Evolutionary conservation across 2,329 filamentous ascomycete species (phyloP).

Genomic region (Daldinia sp.): DNA sequence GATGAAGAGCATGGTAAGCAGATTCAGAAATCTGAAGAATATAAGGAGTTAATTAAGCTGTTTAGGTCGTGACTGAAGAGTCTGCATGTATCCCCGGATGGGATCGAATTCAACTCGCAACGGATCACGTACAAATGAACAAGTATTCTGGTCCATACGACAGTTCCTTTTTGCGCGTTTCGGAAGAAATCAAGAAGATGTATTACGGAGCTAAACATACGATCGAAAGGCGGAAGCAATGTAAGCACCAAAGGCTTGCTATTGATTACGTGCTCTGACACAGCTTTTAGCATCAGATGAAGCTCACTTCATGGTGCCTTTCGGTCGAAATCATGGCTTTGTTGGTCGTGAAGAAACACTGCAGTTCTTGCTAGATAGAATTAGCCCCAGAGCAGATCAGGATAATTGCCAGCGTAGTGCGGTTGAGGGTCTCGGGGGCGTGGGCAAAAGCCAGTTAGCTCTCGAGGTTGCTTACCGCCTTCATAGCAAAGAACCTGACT

Average conservation of each 20-base stretch:
- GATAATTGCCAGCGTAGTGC: constrained; percentile 47
- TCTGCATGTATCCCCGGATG: background rate
- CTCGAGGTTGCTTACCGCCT: constrained; percentile 52
- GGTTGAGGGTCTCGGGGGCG: constrained; percentile 52
- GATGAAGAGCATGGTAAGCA: background rate
- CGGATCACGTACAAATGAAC: background rate
- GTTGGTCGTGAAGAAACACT: constrained; percentile 32
- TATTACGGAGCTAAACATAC: background rate
- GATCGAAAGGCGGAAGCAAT: background rate
- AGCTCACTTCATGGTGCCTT: constrained; percentile 31
- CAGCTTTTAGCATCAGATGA: background rate
- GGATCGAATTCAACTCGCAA: background rate
- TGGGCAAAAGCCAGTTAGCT: constrained; percentile 57
- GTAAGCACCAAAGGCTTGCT: background rate
- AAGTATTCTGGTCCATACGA: background rate
- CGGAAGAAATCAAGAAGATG: background rate
- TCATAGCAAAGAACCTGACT: constrained; percentile 45
- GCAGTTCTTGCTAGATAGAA: constrained; percentile 16
- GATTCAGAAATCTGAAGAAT: background rate
- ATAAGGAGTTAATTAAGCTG: background rate
- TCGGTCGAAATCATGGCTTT: constrained; percentile 38
- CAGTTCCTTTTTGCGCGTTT: background rate
- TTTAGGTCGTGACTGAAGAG: background rate
- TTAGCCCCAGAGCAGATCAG: constrained; percentile 23
- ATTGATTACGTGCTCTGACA: background rate